These are phyloP conservation scores for Annulohypoxylon bovei DNA, from an alignment of 495 filamentous ascomycete species.

Conservation along the genomic window DNA sequence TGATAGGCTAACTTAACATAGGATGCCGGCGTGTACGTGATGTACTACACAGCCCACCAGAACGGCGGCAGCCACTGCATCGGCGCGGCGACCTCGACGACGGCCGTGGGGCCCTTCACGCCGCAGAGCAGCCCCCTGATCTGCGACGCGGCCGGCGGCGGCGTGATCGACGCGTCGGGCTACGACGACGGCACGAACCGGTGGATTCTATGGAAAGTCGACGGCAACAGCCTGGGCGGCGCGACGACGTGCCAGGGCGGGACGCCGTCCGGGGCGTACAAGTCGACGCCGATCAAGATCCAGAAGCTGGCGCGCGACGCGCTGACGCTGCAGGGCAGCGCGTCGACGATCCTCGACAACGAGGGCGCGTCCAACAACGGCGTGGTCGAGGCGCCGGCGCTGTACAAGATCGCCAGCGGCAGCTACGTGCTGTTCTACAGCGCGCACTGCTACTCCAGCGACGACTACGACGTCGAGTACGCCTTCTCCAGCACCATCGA, in stretches of 20 bases:
- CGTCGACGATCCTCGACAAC: conserved; percentile 64
- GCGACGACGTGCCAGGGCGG: conserved; percentile 45
- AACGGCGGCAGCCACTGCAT: conserved; percentile 60
- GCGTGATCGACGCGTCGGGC: conserved; percentile 65
- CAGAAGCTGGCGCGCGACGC: conserved; percentile 63
- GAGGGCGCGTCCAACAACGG: conserved; percentile 60
- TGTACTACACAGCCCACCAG: conserved; percentile 66
- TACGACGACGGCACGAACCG: conserved; percentile 64
- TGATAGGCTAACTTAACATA: not conserved
- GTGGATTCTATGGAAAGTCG: conserved; percentile 68
- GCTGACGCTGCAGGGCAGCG: conserved; percentile 57
- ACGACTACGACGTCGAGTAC: conserved; percentile 65
- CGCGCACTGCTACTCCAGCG: conserved; percentile 63
- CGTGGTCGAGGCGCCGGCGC: conserved; percentile 69
- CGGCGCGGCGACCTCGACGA: conserved; percentile 57
- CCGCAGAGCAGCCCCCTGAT: conserved; percentile 53
- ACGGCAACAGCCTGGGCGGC: conserved; percentile 62
- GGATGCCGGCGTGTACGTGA: conserved; percentile 60
- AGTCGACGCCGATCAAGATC: conserved; percentile 65
- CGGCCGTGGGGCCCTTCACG: conserved; percentile 59
- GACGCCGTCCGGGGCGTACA: conserved; percentile 36
- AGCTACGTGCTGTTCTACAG: conserved; percentile 71
- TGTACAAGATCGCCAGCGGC: conserved; percentile 57
- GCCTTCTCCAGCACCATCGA: conserved; percentile 57
- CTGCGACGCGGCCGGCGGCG: conserved; percentile 60